phyloP scores from a whole-genome alignment of 2,329 filamentous ascomycete species.

The Verticillium nonalfalfae region DNA sequence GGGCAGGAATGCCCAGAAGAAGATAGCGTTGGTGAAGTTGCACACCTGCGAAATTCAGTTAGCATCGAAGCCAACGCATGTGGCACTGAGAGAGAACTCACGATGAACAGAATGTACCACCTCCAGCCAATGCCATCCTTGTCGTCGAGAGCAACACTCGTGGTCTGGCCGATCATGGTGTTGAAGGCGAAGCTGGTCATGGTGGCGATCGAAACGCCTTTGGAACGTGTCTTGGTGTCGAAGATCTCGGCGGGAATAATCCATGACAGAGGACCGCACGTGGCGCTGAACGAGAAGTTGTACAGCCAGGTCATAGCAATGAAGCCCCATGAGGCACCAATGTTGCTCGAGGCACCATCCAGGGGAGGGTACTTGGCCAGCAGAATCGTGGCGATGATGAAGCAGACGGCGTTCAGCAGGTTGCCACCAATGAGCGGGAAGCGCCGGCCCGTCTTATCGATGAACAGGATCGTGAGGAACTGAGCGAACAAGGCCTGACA shows the following conservation, averaged over 20 bases:
- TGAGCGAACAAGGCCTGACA: slow-evolving; percentile 60
- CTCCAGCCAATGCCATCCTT: not conserved
- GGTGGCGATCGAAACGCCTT: slow-evolving; percentile 67
- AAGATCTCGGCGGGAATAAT: slow-evolving; percentile 41
- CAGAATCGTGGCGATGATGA: slow-evolving; percentile 58
- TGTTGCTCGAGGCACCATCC: slow-evolving; percentile 24
- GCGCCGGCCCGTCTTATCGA: slow-evolving; percentile 65
- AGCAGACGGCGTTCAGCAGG: slow-evolving; percentile 62
- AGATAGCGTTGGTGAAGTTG: slow-evolving; percentile 44
- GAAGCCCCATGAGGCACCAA: slow-evolving; percentile 56
- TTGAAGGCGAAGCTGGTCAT: slow-evolving; percentile 72
- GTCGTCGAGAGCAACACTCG: not conserved
- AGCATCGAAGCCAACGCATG: not conserved
- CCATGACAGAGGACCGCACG: slow-evolving; percentile 51
- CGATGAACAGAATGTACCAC: slow-evolving; percentile 6
- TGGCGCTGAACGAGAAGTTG: slow-evolving; percentile 62
- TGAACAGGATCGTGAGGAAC: slow-evolving; percentile 59
- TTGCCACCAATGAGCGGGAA: slow-evolving; percentile 69
- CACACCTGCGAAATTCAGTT: slow-evolving; percentile 31
- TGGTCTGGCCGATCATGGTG: slow-evolving; percentile 50
- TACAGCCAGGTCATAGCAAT: slow-evolving; percentile 69
- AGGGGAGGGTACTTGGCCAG: slow-evolving; percentile 50
- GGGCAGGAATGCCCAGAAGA: slow-evolving; percentile 59
- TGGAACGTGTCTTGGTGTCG: slow-evolving; percentile 67
- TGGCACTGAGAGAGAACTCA: not conserved